A percentile compares a stretch with the other conserved stretches of the same genome.
phyloP scores from a whole-genome alignment of 371 early-diverging fungal species.

The Rhizopus stolonifer region DNA sequence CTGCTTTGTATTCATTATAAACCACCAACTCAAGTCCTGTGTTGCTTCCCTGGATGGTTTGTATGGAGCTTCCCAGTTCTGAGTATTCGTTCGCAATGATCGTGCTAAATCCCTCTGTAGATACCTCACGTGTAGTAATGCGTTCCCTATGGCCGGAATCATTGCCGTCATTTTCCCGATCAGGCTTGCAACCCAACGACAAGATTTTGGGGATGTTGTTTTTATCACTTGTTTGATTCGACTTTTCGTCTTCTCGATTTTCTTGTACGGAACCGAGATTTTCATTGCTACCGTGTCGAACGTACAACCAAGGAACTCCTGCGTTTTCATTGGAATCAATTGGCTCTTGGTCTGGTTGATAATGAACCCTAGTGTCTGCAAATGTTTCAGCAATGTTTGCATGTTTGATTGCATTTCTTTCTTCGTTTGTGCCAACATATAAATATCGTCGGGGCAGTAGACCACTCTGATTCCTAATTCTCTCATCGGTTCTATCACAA shows the following conservation, averaged over 20 bases:
- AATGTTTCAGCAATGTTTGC: background rate
- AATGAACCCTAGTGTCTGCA: slow-evolving; percentile 1
- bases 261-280: background rate
- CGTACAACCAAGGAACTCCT: slow-evolving; percentile 6
- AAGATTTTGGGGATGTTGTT: background rate
- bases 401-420: background rate
- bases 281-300: background rate
- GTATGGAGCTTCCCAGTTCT: background rate
- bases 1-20: background rate
- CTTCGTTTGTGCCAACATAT: background rate
- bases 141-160: slow-evolving; percentile 2
- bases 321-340: background rate
- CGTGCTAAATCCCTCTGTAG: slow-evolving; percentile 5
- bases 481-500: background rate
- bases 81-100: background rate
- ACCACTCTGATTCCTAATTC: slow-evolving; percentile 1
- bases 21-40: slow-evolving; percentile 14
- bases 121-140: background rate
- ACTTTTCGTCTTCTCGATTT: background rate
- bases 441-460: slow-evolving; percentile 4
- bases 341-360: slow-evolving; percentile 5
- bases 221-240: background rate
- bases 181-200: background rate
- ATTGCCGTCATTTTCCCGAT: slow-evolving; percentile 7
- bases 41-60: background rate